phyloP scores from a whole-genome alignment of 768 basidiomycete genomes.

The Podaxis sp. region DNA sequence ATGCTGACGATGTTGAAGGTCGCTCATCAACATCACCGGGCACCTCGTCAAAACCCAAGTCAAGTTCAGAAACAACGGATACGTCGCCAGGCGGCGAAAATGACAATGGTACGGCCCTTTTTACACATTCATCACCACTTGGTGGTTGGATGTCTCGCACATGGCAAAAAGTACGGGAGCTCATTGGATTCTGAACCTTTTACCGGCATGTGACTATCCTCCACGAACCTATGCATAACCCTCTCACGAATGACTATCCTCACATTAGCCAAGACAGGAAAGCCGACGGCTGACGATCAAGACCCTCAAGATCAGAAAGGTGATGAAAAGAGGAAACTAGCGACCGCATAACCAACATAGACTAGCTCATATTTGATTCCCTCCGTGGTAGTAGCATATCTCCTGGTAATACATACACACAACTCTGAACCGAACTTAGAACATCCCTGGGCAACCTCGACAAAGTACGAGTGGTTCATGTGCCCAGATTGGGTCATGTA shows the following conservation, averaged over 20 bases:
- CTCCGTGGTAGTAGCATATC: constrained; percentile 3
- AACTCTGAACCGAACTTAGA: constrained; percentile 5
- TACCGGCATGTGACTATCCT: constrained; percentile 37
- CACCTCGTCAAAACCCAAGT: background rate
- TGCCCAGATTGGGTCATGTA: background rate
- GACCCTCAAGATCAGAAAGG: constrained; percentile 33
- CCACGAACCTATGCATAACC: background rate
- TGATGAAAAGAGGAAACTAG: constrained; percentile 43
- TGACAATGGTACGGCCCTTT: constrained; percentile 77
- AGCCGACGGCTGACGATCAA: constrained; percentile 21
- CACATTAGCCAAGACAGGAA: constrained; percentile 21
- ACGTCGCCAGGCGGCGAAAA: constrained; percentile 21
- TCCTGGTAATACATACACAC: constrained; percentile 9
- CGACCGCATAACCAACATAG: constrained; percentile 34
- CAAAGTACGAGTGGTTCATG: background rate
- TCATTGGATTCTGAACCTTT: constrained; percentile 67
- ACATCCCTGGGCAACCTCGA: background rate
- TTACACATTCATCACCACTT: constrained; percentile 51
- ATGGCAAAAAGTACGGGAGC: constrained; percentile 63
- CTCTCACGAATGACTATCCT: constrained; percentile 16
- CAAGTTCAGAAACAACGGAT: constrained; percentile 13
- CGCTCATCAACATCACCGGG: constrained; percentile 11
- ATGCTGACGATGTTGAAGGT: constrained; percentile 92
- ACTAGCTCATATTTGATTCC: constrained; percentile 13
- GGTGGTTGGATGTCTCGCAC: constrained; percentile 68